Base-by-base conservation (phyloP, 1,284 basidiomycete species). In the Rhodotorula sp. region DNA sequence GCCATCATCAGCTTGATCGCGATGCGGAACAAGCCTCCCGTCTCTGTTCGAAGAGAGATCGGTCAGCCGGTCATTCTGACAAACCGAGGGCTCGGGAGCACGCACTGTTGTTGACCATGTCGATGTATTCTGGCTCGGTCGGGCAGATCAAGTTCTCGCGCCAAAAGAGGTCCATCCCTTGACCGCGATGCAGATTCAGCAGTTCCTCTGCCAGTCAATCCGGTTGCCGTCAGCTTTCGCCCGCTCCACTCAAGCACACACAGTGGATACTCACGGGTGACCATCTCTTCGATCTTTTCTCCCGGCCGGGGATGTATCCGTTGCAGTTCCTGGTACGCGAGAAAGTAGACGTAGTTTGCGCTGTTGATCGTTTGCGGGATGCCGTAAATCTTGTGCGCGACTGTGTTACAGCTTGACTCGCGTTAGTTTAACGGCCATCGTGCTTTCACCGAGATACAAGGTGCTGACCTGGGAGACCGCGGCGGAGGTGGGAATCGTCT, bases 1-100 rank as follows among this genome's bases (percentile, higher is more conserved):
- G 92, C 92, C 90, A 95, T 94, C 93, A 99, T 95, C 48, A 99
- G 85, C 81, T 95, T 97, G 80, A 97, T 87, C 0, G 92, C 93
- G 62, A 99, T 89, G 19, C 95, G 85, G 77, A 99, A 90, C 18
- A 99, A 84, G 1, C 95, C 95, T 0, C 97, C 95, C 0, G 95
- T 99, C 81, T 99, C 95, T 97, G 79, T 31, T 7, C 7, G 12
- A 5, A n/a, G 34, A 60, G 38, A 56, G 59, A 21, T n/a, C 7
- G 6, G 7, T 2, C 31, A n/a, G 55, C 38, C 26, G 7, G 19
- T 31, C 26, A 15, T 3, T 5, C 28, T 5, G 1, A 16, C 4
- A 16, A 14, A 26, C 10, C 26, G n/a, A 26, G 45, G 15, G 50
- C 26, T 23, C 26, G n/a, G 14, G 2, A 28, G 2, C 19, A 85